Evolutionary conservation across 345 rosid species (phyloP).

Genomic region (Salix udensis): DNA sequence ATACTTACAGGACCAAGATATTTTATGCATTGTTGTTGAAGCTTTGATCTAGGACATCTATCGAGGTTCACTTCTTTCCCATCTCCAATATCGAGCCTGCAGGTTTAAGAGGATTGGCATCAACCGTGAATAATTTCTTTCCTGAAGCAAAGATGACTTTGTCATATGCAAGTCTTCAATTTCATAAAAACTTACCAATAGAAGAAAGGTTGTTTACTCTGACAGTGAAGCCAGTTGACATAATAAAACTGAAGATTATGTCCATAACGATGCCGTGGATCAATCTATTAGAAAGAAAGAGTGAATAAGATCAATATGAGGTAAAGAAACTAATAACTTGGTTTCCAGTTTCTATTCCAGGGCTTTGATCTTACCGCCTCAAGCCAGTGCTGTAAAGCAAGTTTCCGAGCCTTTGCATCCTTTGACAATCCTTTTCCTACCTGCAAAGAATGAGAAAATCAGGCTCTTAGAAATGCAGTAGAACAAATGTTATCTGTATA

Average conservation of each 20-base stretch:
- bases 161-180: not conserved
- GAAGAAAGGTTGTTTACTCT: constrained; percentile 79
- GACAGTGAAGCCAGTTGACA: constrained; percentile 77
- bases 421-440: constrained; percentile 89
- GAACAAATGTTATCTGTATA: not conserved
- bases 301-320: constrained; percentile 14
- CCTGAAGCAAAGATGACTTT: not conserved
- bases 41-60: constrained; percentile 65
- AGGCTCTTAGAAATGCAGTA: not conserved
- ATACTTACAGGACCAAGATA: constrained; percentile 90
- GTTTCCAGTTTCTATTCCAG: not conserved
- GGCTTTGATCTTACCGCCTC: constrained; percentile 66
- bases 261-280: constrained; percentile 95
- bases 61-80: constrained; percentile 69
- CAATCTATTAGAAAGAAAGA: constrained; percentile 51
- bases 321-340: constrained; percentile 1
- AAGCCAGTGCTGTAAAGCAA: constrained; percentile 95
- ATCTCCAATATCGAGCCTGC: constrained; percentile 90
- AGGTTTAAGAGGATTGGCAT: constrained; percentile 22
- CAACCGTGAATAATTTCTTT: not conserved
- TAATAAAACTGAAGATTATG: constrained; percentile 92
- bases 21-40: constrained; percentile 86
- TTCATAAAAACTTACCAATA: constrained; percentile 53
- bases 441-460: constrained; percentile 27
- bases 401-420: constrained; percentile 75